These are phyloP conservation scores for Penicillium waksmanii DNA, from an alignment of 495 filamentous ascomycete species.

Conservation along the genomic window DNA sequence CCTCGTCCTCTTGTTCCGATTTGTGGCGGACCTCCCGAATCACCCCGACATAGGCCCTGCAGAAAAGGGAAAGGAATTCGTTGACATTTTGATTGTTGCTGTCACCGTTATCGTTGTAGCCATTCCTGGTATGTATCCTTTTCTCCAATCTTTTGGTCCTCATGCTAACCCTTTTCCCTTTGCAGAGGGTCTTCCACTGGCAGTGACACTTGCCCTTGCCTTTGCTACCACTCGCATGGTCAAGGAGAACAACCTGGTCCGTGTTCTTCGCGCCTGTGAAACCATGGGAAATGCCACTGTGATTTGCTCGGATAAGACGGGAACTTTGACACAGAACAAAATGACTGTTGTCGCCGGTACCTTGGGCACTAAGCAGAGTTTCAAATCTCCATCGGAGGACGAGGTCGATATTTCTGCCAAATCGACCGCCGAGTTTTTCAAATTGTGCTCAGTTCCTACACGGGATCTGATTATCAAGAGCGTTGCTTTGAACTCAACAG, in stretches of 20 bases:
- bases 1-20: slow-evolving; percentile 64
- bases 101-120: slow-evolving; percentile 74
- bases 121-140: slow-evolving; percentile 53
- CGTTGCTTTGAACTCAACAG: slow-evolving; percentile 68
- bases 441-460: slow-evolving; percentile 40
- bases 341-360: slow-evolving; percentile 72
- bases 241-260: slow-evolving; percentile 71
- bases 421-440: slow-evolving; percentile 39
- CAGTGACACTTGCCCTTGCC: slow-evolving; percentile 69
- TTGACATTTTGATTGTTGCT: slow-evolving; percentile 69
- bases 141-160: neutral
- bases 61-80: slow-evolving; percentile 64
- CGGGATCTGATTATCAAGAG: slow-evolving; percentile 60
- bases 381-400: slow-evolving; percentile 44
- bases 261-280: slow-evolving; percentile 67
- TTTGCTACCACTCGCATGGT: slow-evolving; percentile 72
- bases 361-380: slow-evolving; percentile 55
- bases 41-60: slow-evolving; percentile 50
- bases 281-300: slow-evolving; percentile 75
- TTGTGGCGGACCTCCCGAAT: slow-evolving; percentile 55
- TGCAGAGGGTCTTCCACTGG: slow-evolving; percentile 65
- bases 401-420: slow-evolving; percentile 20
- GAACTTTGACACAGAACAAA: slow-evolving; percentile 71
- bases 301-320: slow-evolving; percentile 73
- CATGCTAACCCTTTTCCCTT: slow-evolving; percentile 17